Conservation (phyloP, 805 yeast genomes). For the Cyberlindnera veronae region DNA sequence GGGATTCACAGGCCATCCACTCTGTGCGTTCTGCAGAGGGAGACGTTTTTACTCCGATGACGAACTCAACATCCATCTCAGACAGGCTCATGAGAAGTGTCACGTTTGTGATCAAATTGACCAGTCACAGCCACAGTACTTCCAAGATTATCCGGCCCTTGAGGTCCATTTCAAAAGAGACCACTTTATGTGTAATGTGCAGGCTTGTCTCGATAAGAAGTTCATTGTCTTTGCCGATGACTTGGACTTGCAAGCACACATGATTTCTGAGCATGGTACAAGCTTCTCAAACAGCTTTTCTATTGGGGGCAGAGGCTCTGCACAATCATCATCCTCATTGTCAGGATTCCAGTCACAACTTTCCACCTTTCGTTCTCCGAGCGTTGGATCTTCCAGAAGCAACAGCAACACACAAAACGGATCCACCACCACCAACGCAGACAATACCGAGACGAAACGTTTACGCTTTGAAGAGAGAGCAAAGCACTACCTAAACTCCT, state of each 20-base stretch:
- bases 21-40: conserved; percentile 75
- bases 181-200: conserved; percentile 78
- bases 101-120: conserved; percentile 78
- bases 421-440: too few species aligned
- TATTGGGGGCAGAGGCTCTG: too few species aligned
- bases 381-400: neutral
- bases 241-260: conserved; percentile 82
- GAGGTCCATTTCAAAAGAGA: conserved; percentile 68
- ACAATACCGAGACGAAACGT: conserved; percentile 42
- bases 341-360: conserved; percentile 53
- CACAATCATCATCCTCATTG: too few species aligned
- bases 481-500: conserved; percentile 65
- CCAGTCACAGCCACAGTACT: conserved; percentile 65
- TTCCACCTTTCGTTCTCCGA: conserved; percentile 46
- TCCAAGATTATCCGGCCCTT: conserved; percentile 69
- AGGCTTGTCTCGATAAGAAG: conserved; percentile 77
- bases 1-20: conserved; percentile 88
- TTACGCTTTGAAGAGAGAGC: conserved; percentile 81
- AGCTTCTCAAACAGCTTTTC: conserved; percentile 44
- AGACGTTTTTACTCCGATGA: conserved; percentile 83
- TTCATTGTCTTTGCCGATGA: conserved; percentile 91
- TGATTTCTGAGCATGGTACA: conserved; percentile 75
- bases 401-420: conserved; percentile 26
- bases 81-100: conserved; percentile 85
- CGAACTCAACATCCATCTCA: conserved; percentile 76